Base-by-base conservation (phyloP, 768 basidiomycete species). In the Auricularia cornea region DNA sequence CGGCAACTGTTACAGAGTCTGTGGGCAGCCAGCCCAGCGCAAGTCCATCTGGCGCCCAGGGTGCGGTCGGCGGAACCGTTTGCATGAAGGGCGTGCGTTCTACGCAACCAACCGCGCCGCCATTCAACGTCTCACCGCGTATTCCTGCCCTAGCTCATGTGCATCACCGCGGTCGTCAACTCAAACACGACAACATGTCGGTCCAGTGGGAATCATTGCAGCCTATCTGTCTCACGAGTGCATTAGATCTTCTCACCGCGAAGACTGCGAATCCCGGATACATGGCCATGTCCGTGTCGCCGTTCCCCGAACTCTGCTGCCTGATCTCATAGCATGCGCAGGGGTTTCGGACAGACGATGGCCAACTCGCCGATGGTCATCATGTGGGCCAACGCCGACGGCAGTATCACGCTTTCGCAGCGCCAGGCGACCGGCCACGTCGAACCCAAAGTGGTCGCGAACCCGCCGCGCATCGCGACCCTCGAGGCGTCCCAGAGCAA, bases 321-420 rank as follows among this genome's bases (percentile, higher is more conserved):
- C 26, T 6, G 1, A 8, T 16, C 30, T 57, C 18, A 57, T 26
- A 16, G 28, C 10, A 6, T 31, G 28, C 68, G 11, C 67, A 88
- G 86, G 69, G 86, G 86, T 3, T 88, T 84, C 67, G 86, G 86
- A 26, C 66, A 63, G 5, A 66, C 71, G 63, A 87, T 88, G 86
- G 70, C 77, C 1, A 75, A 79, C 67, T 76, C 80, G 6, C 81
- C 84, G 0, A 89, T 91, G 87, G 84, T 91, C 64, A 85, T 90
- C 35, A 82, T 85, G 78, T 91, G 88, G 89, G 74, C 81, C 6
- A 86, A 88, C 69, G 71, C 74, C 20, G 83, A 88, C 66, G 84
- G 84, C 12, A 72, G 77, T 28, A 76, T 88, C 64, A 88, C 86
- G 12, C 72, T 91, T 23, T 88, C 87, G 6, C 89, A 91, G 69